Conservation (phyloP, 495 filamentous ascomycete genomes). For the Astrothelium macrocarpum region DNA sequence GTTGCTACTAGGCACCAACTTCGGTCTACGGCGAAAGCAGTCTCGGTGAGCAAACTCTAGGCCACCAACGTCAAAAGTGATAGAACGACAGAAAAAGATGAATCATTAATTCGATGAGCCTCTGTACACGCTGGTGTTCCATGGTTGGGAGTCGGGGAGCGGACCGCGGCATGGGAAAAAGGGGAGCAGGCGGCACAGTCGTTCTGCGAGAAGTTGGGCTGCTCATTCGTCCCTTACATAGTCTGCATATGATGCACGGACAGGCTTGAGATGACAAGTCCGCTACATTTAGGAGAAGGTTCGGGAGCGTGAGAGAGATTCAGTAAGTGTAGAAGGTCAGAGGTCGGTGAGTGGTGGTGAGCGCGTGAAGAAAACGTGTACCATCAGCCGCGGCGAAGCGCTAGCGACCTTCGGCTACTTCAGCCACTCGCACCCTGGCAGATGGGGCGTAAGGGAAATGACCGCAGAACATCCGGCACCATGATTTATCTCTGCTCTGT, state of each 20-base stretch:
- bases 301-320: neutral
- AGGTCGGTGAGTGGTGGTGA: neutral
- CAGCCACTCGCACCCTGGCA: neutral
- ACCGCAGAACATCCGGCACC: neutral
- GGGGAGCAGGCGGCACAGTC: neutral
- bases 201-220: neutral
- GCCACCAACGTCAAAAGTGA: neutral
- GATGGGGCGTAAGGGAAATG: neutral
- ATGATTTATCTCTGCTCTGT: neutral
- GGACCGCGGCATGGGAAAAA: neutral
- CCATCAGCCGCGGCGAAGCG: slow-evolving; percentile 3
- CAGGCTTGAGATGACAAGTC: neutral
- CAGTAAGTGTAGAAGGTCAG: neutral
- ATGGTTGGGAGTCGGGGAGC: neutral
- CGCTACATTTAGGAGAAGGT: neutral
- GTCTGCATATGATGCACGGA: neutral
- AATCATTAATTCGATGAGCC: neutral
- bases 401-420: neutral
- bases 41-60: neutral
- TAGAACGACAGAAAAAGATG: neutral
- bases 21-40: neutral
- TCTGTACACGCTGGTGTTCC: neutral
- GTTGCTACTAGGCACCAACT: neutral
- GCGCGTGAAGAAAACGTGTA: neutral
- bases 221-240: neutral